phyloP scores from a whole-genome alignment of 208 protist species.

The Wallacemonas sp. region DNA sequence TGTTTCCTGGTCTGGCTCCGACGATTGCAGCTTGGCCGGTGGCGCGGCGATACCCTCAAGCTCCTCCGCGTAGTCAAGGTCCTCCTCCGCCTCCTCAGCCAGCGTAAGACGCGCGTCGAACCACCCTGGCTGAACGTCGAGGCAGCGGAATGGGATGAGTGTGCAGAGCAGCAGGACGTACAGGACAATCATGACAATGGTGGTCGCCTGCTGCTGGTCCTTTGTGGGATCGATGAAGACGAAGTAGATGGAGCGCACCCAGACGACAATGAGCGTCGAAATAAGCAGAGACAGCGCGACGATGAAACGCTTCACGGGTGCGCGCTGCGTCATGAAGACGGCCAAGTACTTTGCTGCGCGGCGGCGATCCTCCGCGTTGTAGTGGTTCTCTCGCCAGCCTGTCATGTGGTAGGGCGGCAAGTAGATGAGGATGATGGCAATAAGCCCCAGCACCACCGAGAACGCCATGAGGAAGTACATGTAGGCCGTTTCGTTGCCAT shows the following conservation, averaged over 20 bases:
- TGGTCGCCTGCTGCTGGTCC: slow-evolving; percentile 19
- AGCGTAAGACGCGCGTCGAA: slow-evolving; percentile 8
- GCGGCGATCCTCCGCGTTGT: slow-evolving; percentile 26
- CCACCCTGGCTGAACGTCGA: slow-evolving; percentile 15
- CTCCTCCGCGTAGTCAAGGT: slow-evolving; percentile 3
- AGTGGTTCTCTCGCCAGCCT: slow-evolving; percentile 24
- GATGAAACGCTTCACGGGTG: slow-evolving; percentile 34
- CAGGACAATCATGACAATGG: slow-evolving; percentile 41
- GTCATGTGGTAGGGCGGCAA: slow-evolving; percentile 49
- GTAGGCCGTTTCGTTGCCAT: slow-evolving; percentile 20
- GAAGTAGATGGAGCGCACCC: slow-evolving; percentile 33
- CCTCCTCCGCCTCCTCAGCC: background rate
- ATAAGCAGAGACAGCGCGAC: slow-evolving; percentile 29
- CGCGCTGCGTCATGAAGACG: slow-evolving; percentile 30
- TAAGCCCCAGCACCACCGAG: slow-evolving; percentile 26
- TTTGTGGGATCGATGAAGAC: slow-evolving; percentile 32
- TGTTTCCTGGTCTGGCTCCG: background rate
- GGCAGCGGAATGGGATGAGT: slow-evolving; percentile 14
- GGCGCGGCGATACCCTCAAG: background rate
- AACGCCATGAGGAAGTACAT: slow-evolving; percentile 45
- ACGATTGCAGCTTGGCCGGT: background rate
- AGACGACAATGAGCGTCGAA: slow-evolving; percentile 29
- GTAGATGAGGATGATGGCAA: slow-evolving; percentile 27
- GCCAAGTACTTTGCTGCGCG: slow-evolving; percentile 23
- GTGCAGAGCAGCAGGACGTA: slow-evolving; percentile 24